phyloP scores from a whole-genome alignment of 2,329 filamentous ascomycete genomes.

The Fusarium acutatum region DNA sequence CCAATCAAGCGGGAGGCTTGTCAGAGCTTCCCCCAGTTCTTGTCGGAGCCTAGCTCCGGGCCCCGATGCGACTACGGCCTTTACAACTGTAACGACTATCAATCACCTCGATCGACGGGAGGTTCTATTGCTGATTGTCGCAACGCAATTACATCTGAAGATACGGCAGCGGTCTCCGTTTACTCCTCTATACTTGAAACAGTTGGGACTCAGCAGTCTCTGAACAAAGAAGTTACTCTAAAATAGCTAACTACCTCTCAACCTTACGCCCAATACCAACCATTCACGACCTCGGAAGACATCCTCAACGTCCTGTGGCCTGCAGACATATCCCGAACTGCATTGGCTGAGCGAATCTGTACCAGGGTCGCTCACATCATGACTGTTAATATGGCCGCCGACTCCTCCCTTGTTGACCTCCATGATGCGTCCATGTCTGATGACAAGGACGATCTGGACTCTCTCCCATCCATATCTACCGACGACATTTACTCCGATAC shows the following conservation, averaged over 20 bases:
- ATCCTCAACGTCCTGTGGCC: background rate
- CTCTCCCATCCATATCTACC: constrained; percentile 69
- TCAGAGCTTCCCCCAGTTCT: constrained; percentile 28
- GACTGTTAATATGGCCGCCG: constrained; percentile 45
- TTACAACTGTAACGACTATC: constrained; percentile 16
- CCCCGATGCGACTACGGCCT: constrained; percentile 28
- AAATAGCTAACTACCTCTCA: background rate
- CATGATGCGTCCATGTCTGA: constrained; percentile 56
- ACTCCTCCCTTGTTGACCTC: constrained; percentile 62
- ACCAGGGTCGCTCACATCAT: background rate
- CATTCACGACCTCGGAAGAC: background rate
- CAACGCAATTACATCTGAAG: background rate
- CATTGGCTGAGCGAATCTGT: background rate
- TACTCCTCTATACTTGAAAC: background rate
- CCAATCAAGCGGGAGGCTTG: constrained; percentile 30
- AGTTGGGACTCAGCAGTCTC: background rate
- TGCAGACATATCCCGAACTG: background rate
- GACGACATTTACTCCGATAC: constrained; percentile 66
- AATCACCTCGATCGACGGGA: constrained; percentile 9
- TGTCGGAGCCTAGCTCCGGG: constrained; percentile 30
- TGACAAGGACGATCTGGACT: constrained; percentile 67
- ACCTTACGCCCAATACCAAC: constrained; percentile 7
- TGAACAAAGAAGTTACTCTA: background rate
- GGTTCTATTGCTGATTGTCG: background rate
- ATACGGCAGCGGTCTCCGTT: background rate